Evolutionary conservation across 2,329 filamentous ascomycete genomes (phyloP).

Genomic region (Calonectria montana): DNA sequence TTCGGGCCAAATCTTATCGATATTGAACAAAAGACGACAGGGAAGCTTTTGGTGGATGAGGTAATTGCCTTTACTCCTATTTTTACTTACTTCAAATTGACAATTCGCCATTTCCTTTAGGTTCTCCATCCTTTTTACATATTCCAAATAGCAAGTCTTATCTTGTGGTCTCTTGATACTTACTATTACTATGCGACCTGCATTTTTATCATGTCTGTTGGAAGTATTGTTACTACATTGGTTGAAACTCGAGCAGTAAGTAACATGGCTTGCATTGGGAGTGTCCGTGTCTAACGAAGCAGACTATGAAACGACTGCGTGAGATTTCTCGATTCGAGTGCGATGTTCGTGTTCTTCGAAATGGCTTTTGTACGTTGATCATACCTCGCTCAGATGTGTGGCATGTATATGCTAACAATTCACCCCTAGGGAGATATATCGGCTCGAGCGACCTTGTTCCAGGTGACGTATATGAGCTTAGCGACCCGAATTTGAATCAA

Average conservation of each 20-base stretch:
- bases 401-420: not conserved
- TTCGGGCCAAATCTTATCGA: conserved; percentile 94
- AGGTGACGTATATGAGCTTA: conserved; percentile 96
- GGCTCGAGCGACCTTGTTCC: conserved; percentile 90
- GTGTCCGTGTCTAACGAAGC: conserved; percentile 15
- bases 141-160: conserved; percentile 93
- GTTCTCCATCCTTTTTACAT: conserved; percentile 98
- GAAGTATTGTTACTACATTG: conserved; percentile 90
- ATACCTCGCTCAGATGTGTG: not conserved
- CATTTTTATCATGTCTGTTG: conserved; percentile 94
- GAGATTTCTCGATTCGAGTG: conserved; percentile 97
- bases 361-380: conserved; percentile 83
- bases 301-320: conserved; percentile 89
- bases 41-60: conserved; percentile 89
- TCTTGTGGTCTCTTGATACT: conserved; percentile 94
- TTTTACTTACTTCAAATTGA: not conserved
- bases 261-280: conserved; percentile 19
- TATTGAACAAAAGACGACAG: conserved; percentile 87
- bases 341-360: conserved; percentile 91
- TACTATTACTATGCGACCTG: conserved; percentile 98
- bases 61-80: conserved; percentile 53
- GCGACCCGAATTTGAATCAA: conserved; percentile 87
- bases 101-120: conserved; percentile 49
- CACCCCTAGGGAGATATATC: conserved; percentile 77
- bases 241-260: conserved; percentile 86